phyloP scores from a whole-genome alignment of 78 protist species.

The Emiliania huxleyi region DNA sequence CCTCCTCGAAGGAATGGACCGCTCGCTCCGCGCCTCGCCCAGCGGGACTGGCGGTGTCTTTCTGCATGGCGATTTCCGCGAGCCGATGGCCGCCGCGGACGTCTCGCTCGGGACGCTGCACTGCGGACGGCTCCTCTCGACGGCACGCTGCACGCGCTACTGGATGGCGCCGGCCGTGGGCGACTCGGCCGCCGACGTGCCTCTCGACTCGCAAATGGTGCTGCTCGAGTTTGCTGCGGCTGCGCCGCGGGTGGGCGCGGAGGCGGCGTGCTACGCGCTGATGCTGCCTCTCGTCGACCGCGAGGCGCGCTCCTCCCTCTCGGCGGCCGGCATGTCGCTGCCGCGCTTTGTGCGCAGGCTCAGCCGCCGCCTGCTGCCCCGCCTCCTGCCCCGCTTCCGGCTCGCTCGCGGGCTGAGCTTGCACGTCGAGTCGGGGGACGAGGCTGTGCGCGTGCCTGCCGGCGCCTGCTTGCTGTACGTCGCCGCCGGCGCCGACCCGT shows the following conservation, averaged over 20 bases:
- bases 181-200: neutral
- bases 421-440: neutral
- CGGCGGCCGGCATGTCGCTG: neutral
- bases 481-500: conserved; percentile 31
- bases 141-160: neutral
- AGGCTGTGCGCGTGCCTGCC: neutral
- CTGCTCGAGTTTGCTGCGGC: neutral
- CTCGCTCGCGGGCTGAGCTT: neutral
- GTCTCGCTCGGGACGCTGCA: neutral
- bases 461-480: neutral
- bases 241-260: no score
- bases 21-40: neutral
- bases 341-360: neutral
- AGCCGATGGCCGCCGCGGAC: neutral
- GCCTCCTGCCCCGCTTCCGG: neutral
- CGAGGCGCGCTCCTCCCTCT: conserved; percentile 33
- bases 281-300: conserved; percentile 32
- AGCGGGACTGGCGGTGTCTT: neutral
- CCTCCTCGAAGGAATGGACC: neutral
- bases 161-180: neutral
- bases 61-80: neutral
- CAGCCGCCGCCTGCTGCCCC: neutral
- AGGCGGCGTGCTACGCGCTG: neutral
- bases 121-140: neutral
- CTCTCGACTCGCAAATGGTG: conserved; percentile 27